A percentile compares a stretch with the other conserved stretches of the same genome.
Evolutionary conservation across 805 yeast genomes (phyloP).

Genomic region (Nematodospora valgi): DNA sequence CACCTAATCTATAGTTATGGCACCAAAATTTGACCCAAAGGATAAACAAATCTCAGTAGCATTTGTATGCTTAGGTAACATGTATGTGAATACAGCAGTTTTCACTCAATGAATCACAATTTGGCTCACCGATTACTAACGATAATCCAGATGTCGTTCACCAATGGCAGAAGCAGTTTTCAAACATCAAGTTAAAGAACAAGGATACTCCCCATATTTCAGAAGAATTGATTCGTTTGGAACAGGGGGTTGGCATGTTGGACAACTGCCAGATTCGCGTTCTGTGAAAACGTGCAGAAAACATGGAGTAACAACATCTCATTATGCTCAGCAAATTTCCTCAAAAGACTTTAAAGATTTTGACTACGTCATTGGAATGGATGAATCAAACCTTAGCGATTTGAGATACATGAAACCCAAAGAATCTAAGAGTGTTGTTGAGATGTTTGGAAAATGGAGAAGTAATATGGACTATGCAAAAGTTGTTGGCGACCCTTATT

Average conservation of each 20-base stretch:
- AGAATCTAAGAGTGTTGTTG: slow-evolving; percentile 46
- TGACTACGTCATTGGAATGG: slow-evolving; percentile 73
- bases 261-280: slow-evolving; percentile 78
- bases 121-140: too few species aligned
- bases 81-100: slow-evolving; percentile 43
- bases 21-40: slow-evolving; percentile 15
- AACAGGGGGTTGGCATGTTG: slow-evolving; percentile 80
- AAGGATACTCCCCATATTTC: slow-evolving; percentile 45
- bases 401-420: slow-evolving; percentile 53
- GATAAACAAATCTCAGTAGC: slow-evolving; percentile 58
- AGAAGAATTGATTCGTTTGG: slow-evolving; percentile 79
- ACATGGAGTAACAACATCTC: slow-evolving; percentile 73
- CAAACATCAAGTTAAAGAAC: slow-evolving; percentile 54
- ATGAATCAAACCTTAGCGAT: slow-evolving; percentile 53
- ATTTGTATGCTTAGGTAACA: slow-evolving; percentile 88
- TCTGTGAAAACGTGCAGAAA: slow-evolving; percentile 63
- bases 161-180: slow-evolving; percentile 98
- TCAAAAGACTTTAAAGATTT: slow-evolving; percentile 50
- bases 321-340: slow-evolving; percentile 67
- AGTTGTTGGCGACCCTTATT: slow-evolving; percentile 87
- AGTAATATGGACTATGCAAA: slow-evolving; percentile 41
- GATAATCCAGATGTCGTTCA: slow-evolving; percentile 68
- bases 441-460: slow-evolving; percentile 76
- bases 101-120: neutral
- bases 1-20: slow-evolving; percentile 11